Conservation (phyloP, 1,284 basidiomycete genomes). For the Chondrostereum purpureum region DNA sequence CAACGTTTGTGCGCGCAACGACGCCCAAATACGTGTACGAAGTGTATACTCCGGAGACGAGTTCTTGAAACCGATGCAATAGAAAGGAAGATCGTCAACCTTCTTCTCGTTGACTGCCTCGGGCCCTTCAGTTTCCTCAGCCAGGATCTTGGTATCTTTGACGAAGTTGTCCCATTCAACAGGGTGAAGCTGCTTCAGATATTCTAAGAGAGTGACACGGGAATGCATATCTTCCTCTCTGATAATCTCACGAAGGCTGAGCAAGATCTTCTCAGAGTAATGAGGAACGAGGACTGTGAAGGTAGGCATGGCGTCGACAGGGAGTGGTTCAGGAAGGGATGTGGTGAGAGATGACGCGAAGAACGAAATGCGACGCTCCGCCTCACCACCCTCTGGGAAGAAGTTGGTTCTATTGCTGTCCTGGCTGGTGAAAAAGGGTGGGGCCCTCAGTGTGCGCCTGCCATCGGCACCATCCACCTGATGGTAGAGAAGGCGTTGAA, state of each 20-base stretch:
- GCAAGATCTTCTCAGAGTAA: constrained; percentile 93
- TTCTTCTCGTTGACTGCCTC: constrained; percentile 80
- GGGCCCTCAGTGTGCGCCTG: constrained; percentile 84
- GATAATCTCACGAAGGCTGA: constrained; percentile 93
- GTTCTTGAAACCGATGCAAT: constrained; percentile 99
- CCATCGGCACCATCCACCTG: constrained; percentile 86
- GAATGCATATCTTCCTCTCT: constrained; percentile 95
- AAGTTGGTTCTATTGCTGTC: constrained; percentile 71
- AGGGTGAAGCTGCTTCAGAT: constrained; percentile 98
- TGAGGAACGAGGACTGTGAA: constrained; percentile 96
- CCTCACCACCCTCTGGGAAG: constrained; percentile 91
- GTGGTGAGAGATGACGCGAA: constrained; percentile 94
- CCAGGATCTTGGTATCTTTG: constrained; percentile 98
- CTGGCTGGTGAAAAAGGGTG: constrained; percentile 94
- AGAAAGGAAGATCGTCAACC: constrained; percentile 95
- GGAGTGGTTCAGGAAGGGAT: constrained; percentile 85
- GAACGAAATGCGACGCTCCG: constrained; percentile 94
- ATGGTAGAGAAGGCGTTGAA: constrained; percentile 90
- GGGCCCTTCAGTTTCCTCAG: constrained; percentile 77
- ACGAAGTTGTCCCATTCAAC: constrained; percentile 99
- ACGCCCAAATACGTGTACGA: constrained; percentile 99
- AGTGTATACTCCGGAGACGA: constrained; percentile 98
- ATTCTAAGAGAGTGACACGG: constrained; percentile 90
- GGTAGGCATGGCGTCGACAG: constrained; percentile 95
- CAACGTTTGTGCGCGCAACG: constrained; percentile 94